These are phyloP conservation scores for Penicillium sp. DNA, from an alignment of 2,329 filamentous ascomycete species.

Conservation along the genomic window DNA sequence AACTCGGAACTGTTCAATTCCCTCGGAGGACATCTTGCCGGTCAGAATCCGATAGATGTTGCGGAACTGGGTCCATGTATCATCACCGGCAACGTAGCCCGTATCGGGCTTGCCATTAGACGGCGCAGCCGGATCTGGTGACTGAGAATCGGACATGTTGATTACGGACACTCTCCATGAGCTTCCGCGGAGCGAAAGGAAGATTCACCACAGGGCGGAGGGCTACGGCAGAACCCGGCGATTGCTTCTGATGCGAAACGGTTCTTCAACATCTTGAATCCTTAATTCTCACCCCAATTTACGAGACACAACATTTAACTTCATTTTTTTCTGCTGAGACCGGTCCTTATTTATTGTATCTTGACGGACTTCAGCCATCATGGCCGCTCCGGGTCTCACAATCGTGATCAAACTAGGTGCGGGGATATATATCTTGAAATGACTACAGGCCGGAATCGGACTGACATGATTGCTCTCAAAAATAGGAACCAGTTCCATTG, in stretches of 20 bases:
- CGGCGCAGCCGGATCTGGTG: slow-evolving; percentile 20
- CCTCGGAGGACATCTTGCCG: slow-evolving; percentile 68
- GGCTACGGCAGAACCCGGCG: slow-evolving; percentile 29
- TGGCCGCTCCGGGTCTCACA: slow-evolving; percentile 31
- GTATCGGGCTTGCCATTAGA: slow-evolving; percentile 29
- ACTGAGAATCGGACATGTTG: slow-evolving; percentile 34
- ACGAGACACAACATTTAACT: neutral
- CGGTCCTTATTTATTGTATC: neutral
- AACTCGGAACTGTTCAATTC: slow-evolving; percentile 73
- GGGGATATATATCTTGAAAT: slow-evolving; percentile 23
- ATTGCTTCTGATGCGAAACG: slow-evolving; percentile 9
- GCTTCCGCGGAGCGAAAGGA: slow-evolving; percentile 9
- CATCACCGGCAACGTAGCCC: slow-evolving; percentile 43
- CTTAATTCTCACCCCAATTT: slow-evolving; percentile 3
- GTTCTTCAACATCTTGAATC: slow-evolving; percentile 7
- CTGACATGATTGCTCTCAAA: slow-evolving; percentile 17
- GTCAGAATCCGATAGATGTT: slow-evolving; percentile 84
- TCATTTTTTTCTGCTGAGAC: neutral
- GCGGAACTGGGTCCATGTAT: slow-evolving; percentile 62
- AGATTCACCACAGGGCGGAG: slow-evolving; percentile 35
- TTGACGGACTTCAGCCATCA: slow-evolving; percentile 10
- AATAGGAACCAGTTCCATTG: slow-evolving; percentile 97
- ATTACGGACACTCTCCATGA: neutral
- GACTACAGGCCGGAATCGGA: slow-evolving; percentile 5
- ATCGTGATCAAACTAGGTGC: slow-evolving; percentile 45